These are phyloP conservation scores for Corylus heterophylla DNA, from an alignment of 306 rosid species.

Conservation along the genomic window DNA sequence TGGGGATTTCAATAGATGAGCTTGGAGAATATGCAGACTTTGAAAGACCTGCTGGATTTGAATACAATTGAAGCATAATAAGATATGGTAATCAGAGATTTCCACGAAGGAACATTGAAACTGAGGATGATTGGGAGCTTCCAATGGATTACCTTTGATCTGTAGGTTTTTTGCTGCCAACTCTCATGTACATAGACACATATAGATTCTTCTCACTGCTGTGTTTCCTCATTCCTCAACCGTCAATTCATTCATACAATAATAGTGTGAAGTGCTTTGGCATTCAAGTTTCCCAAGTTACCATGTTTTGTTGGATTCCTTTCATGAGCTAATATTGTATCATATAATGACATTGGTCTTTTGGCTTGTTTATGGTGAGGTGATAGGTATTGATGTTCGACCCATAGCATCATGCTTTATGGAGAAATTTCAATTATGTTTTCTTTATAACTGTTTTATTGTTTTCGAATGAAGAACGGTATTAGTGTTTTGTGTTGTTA, in stretches of 20 bases:
- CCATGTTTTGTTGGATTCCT: neutral
- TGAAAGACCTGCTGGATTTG: constrained; percentile 47
- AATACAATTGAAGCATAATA: constrained; percentile 35
- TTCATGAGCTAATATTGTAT: neutral
- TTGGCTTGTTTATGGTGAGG: neutral
- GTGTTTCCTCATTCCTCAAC: neutral
- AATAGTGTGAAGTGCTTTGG: neutral
- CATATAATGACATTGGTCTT: neutral
- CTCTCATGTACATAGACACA: constrained; percentile 13
- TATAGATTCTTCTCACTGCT: neutral
- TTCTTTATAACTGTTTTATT: neutral
- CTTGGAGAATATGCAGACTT: constrained; percentile 52
- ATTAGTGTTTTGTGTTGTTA: too few relatives aligned
- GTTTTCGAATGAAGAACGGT: neutral
- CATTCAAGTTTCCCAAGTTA: neutral
- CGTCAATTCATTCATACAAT: neutral
- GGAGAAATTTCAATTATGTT: neutral
- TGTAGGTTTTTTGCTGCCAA: constrained; percentile 13
- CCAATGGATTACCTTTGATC: constrained; percentile 84
- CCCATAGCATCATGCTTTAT: neutral
- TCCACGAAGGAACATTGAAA: constrained; percentile 43
- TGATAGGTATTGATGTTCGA: neutral
- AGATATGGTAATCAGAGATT: constrained; percentile 49
- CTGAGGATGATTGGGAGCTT: constrained; percentile 76
- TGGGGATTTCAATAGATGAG: constrained; percentile 54